Evolutionary conservation across 148 eudicot species (phyloP).

Genomic region (Chenopodium quinoa): DNA sequence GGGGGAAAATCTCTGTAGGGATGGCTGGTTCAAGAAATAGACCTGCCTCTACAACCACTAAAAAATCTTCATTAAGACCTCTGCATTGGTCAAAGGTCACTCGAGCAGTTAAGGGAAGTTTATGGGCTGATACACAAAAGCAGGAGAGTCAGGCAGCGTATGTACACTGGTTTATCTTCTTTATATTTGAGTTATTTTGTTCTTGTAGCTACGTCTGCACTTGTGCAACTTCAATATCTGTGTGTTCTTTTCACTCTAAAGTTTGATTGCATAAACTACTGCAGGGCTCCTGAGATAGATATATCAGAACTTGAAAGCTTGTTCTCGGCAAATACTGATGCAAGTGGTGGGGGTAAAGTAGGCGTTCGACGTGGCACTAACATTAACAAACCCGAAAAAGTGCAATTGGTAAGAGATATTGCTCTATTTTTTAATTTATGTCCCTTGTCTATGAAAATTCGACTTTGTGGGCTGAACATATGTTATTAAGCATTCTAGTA

Average conservation of each 20-base stretch:
- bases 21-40: constrained; percentile 54
- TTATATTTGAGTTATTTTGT: background rate
- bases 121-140: constrained; percentile 93
- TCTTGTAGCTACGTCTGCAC: background rate
- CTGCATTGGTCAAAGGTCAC: constrained; percentile 98
- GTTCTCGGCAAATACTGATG: constrained; percentile 80
- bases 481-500: background rate
- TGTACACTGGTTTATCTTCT: constrained; percentile 15
- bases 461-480: background rate
- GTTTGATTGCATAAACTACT: constrained; percentile 29
- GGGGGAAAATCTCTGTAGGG: constrained; percentile 49
- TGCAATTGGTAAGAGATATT: constrained; percentile 72
- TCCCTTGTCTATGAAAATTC: background rate
- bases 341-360: constrained; percentile 55
- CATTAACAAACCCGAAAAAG: constrained; percentile 88
- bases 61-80: constrained; percentile 74
- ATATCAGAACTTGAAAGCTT: constrained; percentile 91
- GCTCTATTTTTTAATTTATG: background rate
- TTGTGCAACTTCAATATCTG: background rate
- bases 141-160: constrained; percentile 83
- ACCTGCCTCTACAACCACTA: constrained; percentile 47
- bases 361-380: constrained; percentile 72
- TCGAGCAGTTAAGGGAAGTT: constrained; percentile 90
- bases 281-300: constrained; percentile 98
- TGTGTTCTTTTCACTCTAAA: background rate